phyloP scores from a whole-genome alignment of 2,329 filamentous ascomycete species.

The Spiromastix sp. region DNA sequence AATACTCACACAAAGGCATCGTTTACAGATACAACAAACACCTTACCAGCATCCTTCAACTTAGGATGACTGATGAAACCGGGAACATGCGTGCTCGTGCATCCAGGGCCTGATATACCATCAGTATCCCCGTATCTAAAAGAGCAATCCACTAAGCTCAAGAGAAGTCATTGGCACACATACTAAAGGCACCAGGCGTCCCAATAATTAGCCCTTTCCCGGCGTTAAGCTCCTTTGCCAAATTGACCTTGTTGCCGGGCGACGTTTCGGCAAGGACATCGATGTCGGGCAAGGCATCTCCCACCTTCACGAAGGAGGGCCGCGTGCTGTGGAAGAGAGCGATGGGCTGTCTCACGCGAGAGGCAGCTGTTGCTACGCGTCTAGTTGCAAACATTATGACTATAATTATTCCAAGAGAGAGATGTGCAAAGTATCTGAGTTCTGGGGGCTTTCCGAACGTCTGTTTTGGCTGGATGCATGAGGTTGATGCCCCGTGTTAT shows the following conservation, averaged over 20 bases:
- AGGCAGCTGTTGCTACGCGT: constrained; percentile 21
- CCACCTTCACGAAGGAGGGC: constrained; percentile 53
- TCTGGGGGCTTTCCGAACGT: too few relatives aligned
- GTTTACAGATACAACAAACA: constrained; percentile 88
- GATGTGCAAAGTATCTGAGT: background rate
- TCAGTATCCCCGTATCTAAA: too few relatives aligned
- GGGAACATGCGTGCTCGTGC: constrained; percentile 65
- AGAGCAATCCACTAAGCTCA: too few relatives aligned
- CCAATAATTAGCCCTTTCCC: constrained; percentile 75
- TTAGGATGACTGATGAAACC: constrained; percentile 73
- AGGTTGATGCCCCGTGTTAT: too few relatives aligned
- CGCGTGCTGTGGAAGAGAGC: constrained; percentile 31
- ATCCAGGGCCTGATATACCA: constrained; percentile 49
- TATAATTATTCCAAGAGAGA: too few relatives aligned
- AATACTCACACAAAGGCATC: constrained; percentile 78
- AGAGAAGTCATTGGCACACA: constrained; percentile 18
- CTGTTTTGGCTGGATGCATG: too few relatives aligned
- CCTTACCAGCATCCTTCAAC: constrained; percentile 67
- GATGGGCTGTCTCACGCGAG: constrained; percentile 18
- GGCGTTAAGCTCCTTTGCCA: constrained; percentile 62
- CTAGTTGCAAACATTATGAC: constrained; percentile 28
- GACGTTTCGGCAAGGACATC: constrained; percentile 72
- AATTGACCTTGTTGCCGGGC: constrained; percentile 85
- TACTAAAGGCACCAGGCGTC: constrained; percentile 68
- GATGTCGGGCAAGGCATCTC: constrained; percentile 67